These are phyloP conservation scores for Fraxinus albicans DNA, from an alignment of 305 asterid species.

Conservation along the genomic window DNA sequence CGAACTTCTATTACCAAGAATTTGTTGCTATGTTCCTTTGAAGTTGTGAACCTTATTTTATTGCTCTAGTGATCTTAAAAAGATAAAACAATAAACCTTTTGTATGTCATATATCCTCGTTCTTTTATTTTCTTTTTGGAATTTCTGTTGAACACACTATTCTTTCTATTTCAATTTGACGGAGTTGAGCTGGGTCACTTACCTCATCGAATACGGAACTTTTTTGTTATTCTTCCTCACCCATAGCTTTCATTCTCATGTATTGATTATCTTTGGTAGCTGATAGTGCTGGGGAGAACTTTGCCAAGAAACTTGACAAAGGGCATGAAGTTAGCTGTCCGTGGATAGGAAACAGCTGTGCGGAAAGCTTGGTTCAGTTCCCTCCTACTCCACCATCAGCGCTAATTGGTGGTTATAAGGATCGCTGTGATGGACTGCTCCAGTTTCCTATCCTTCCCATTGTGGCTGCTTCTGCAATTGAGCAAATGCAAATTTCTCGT, in stretches of 20 bases:
- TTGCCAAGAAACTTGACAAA: slow-evolving; percentile 65
- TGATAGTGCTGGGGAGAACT: slow-evolving; percentile 74
- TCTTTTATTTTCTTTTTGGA: neutral
- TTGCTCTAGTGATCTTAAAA: neutral
- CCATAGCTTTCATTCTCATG: slow-evolving; percentile 26
- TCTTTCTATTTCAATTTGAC: neutral
- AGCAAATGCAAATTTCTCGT: slow-evolving; percentile 70
- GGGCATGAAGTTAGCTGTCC: slow-evolving; percentile 85
- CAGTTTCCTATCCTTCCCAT: slow-evolving; percentile 91
- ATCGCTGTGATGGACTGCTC: slow-evolving; percentile 94
- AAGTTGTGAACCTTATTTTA: neutral
- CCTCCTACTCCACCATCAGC: slow-evolving; percentile 99
- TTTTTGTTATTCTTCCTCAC: slow-evolving; percentile 17
- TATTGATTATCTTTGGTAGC: slow-evolving; percentile 37
- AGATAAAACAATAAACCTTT: neutral
- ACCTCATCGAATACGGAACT: neutral
- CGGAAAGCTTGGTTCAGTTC: slow-evolving; percentile 97
- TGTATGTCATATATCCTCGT: neutral
- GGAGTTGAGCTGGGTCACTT: neutral
- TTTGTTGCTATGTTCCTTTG: neutral
- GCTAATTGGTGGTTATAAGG: slow-evolving; percentile 94
- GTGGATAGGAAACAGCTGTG: slow-evolving; percentile 92
- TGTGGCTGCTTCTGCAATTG: slow-evolving; percentile 79
- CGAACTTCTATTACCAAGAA: neutral
- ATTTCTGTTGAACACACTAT: neutral